Base-by-base conservation (phyloP, 768 basidiomycete genomes). In the Mrakia blollopis region DNA sequence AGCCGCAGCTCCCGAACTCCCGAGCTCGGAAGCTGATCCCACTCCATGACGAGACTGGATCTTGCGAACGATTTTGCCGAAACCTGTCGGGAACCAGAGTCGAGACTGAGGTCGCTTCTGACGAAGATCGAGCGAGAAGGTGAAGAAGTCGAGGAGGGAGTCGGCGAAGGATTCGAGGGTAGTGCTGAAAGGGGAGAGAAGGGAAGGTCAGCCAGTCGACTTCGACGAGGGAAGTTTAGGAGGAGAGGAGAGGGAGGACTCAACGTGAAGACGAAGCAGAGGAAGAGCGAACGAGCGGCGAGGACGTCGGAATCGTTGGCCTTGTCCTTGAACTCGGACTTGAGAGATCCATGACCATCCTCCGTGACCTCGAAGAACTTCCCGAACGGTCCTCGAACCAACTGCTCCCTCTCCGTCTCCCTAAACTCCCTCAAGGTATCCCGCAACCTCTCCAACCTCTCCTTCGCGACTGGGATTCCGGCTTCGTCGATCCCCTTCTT, bases 1-100 rank as follows among this genome's bases (percentile, higher is more conserved):
- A 13, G 72, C 74, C 50, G 57, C 60, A 3, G 62, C 52, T 35
- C 35, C 37, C 37, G 65, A n/a, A 68, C 65, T 41, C 35, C 37
- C 16, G 3, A 72, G 54, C 52, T n/a, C 37, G 4, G 25, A 21
- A 8, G 16, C 47, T 50, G 47, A 50, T 50, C 47, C 37, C 11
- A 52, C 35, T 18, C 50, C 52, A 23, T 30, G 52, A 6, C 37
- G 50, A 72, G 35, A 47, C 25, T n/a, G 52, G 35, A 82, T 68
- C 68, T 83, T 80, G 72, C 78, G 85, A 65, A 79, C 73, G 65
- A 80, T 80, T 79, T 82, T 83, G 47, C 81, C 80, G 68, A 89
- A 75, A 11, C 86, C 86, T 41, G 84, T 86, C 8, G 89, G 88
- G 21, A 85, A 85, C 86, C 89, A 89, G 35, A 89, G 79, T 77